Evolutionary conservation across 78 protist species (phyloP).

Genomic region (Capsaspora owczarzaki): DNA sequence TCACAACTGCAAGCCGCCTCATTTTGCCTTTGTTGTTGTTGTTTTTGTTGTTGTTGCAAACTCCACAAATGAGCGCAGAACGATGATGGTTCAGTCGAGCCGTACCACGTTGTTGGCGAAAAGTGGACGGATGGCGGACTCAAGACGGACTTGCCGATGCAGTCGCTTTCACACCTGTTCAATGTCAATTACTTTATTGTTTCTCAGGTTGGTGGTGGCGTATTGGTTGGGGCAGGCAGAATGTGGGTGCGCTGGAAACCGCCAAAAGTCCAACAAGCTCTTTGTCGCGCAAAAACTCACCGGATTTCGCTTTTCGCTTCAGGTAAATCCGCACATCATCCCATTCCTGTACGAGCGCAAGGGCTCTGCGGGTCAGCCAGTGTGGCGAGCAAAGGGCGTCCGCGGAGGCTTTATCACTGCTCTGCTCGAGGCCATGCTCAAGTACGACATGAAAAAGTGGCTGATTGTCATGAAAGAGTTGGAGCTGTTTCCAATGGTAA

Average conservation of each 20-base stretch:
- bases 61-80: too few species aligned
- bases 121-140: conserved; percentile 51
- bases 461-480: not conserved
- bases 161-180: conserved; percentile 47
- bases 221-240: too few species aligned
- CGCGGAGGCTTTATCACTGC: not conserved
- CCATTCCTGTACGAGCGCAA: conserved; percentile 18
- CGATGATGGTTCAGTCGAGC: not conserved
- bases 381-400: not conserved
- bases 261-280: too few species aligned
- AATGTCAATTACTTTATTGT: conserved; percentile 53
- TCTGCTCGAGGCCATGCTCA: not conserved
- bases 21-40: too few species aligned
- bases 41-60: too few species aligned
- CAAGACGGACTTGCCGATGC: conserved; percentile 54
- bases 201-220: conserved; percentile 20
- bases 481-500: not conserved
- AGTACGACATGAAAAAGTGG: not conserved
- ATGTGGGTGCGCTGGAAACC: too few species aligned
- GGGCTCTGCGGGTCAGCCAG: not conserved
- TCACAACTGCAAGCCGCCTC: too few species aligned
- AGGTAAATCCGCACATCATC: conserved; percentile 40
- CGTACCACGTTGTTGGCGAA: not conserved
- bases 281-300: too few species aligned
- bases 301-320: too few species aligned